Percentiles rank a stretch among this genome's conserved stretches.
These are phyloP conservation scores for Paxillus involutus DNA, from an alignment of 768 basidiomycete species.

Conservation along the genomic window DNA sequence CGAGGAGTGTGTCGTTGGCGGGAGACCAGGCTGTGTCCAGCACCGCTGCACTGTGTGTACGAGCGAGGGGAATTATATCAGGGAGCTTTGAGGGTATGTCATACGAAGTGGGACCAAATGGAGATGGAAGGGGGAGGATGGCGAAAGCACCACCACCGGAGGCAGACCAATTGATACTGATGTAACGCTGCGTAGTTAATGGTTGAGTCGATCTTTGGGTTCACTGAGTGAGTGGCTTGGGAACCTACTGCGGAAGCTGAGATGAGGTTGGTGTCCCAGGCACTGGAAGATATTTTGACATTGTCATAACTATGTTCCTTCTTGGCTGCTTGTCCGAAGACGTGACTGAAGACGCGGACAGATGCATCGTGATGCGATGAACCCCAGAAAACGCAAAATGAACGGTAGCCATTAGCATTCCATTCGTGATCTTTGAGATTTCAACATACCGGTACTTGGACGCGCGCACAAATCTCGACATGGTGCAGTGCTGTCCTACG, in stretches of 20 bases:
- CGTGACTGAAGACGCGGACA: conserved; percentile 58
- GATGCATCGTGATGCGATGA: background rate
- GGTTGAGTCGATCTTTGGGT: background rate
- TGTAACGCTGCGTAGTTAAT: conserved; percentile 56
- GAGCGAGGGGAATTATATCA: conserved; percentile 88
- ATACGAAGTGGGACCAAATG: conserved; percentile 51
- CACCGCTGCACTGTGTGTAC: conserved; percentile 80
- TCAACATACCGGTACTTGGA: conserved; percentile 79
- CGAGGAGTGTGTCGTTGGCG: conserved; percentile 88
- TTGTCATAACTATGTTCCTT: conserved; percentile 82
- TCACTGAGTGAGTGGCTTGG: background rate
- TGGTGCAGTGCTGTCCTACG: conserved; percentile 25
- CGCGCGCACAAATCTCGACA: conserved; percentile 85
- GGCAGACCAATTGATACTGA: conserved; percentile 93
- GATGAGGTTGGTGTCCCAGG: conserved; percentile 96
- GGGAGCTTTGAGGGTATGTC: conserved; percentile 78
- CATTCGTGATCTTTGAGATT: conserved; percentile 15
- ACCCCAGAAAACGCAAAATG: background rate
- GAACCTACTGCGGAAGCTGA: conserved; percentile 72
- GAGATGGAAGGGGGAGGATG: conserved; percentile 85
- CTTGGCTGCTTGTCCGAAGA: conserved; percentile 87
- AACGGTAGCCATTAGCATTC: background rate
- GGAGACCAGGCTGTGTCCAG: conserved; percentile 98
- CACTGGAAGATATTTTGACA: conserved; percentile 81
- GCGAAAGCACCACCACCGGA: conserved; percentile 93